Percentiles rank a stretch among this genome's conserved stretches.
Evolutionary conservation across 805 yeast species (phyloP).

Genomic region (Candida ascalaphidarum): DNA sequence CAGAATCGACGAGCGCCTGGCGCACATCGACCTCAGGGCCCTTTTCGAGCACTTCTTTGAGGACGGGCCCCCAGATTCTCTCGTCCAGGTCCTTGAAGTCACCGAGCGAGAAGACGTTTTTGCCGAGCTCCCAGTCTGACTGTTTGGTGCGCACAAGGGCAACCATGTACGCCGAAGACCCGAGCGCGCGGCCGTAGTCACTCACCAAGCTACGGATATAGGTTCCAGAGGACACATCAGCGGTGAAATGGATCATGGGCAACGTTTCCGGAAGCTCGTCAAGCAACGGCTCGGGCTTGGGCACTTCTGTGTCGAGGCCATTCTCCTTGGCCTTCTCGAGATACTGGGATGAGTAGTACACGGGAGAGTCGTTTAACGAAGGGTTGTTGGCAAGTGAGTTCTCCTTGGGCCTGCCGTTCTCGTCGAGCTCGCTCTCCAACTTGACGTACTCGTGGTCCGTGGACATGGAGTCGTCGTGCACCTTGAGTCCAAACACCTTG

Average conservation of each 20-base stretch:
- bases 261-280: constrained; percentile 40
- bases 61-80: constrained; percentile 61
- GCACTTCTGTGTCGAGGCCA: constrained; percentile 28
- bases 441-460: constrained; percentile 46
- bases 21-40: constrained; percentile 9
- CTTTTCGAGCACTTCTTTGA: constrained; percentile 42
- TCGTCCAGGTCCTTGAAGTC: constrained; percentile 59
- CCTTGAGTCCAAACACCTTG: constrained; percentile 43
- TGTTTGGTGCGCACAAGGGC: constrained; percentile 66
- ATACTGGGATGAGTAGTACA: constrained; percentile 52
- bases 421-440: constrained; percentile 36
- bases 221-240: constrained; percentile 90
- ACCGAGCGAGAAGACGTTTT: constrained; percentile 55
- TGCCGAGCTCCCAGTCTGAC: constrained; percentile 74
- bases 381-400: constrained; percentile 39
- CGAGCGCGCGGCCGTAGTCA: constrained; percentile 78
- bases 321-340: constrained; percentile 23
- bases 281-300: constrained; percentile 28
- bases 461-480: constrained; percentile 46
- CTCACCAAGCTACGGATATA: constrained; percentile 85
- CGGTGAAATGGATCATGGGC: constrained; percentile 63
- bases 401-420: constrained; percentile 39
- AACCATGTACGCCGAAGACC: constrained; percentile 83
- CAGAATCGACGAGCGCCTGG: no score
- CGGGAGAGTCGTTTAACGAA: constrained; percentile 53